Base-by-base conservation (phyloP, 192 early-diverging fungal genomes). In the Umbelopsis sp. region DNA sequence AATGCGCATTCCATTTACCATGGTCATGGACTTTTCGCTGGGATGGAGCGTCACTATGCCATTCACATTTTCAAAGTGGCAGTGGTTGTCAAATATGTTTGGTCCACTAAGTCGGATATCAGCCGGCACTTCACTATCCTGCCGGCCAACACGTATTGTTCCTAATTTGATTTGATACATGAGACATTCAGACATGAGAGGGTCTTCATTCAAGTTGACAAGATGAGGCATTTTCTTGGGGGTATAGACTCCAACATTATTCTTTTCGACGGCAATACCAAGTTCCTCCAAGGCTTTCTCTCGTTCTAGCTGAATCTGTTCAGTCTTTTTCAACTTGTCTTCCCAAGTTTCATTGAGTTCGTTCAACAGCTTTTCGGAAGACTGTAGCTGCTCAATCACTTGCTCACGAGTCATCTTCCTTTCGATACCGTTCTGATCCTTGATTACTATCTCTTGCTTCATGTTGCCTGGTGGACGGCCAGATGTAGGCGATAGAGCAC, bases 191-290 rank as follows among this genome's bases (percentile, higher is more conserved):
- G 91, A 91, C 90, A 93, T 91, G 17, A 92, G 84, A 54, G 94
- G 92, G 74, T 97, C 92, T 74, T 96, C 94, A 73, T 92, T 95
- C 24, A 95, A 86, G 70, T 96, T 97, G 68, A 97, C 87, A 52
- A 97, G 80, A 77, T 97, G 94, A 29, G 95, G 94, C 38, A 89
- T 84, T 36, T 87, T 87, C 56, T 90, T 89, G 6, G 95, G 93
- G 11, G 90, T 87, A 70, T 88, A 87, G 4, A 96, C 81, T 14
- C 94, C 94, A 12, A 93, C 82, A 25, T 84, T 74, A 71, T 88
- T 84, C 49, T 90, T 84, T 41, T 91, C 92, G 1, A 95, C 79
- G 5, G 83, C 75, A 41, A 95, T 93, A 29, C 94, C 95, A 50
- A 95, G 82, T 22, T 94, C 92, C 49, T 91, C 86, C 31, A 97